Evolutionary conservation across 169 alveolate species (phyloP), one percentile per base, ranked within the genome.

Genomic region (Theileria annulata): DNA sequence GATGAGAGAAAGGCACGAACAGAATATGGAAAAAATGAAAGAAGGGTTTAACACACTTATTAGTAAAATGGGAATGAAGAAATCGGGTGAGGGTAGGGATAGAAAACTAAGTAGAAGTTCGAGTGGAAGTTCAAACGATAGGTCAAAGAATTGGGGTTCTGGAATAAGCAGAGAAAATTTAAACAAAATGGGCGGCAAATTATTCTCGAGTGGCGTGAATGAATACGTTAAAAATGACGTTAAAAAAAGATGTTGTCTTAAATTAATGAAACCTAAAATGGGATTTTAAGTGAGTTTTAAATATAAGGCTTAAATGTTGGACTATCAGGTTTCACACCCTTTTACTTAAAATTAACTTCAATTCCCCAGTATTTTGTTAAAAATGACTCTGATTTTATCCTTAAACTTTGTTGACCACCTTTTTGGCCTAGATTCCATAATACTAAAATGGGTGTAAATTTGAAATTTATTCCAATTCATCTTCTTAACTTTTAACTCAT

Each of bases 1-100:
- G 67, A 58, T 58, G 27, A 23, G 31, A 47, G 71, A 62, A 37
- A 62, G 3, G 71, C 71, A 62, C 19, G 31, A 62, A 15, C n/a
- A 25, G 33, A 62, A 62, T 21, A 62, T 62, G 71, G 71, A 62
- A 37, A 21, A n/a, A 19, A 15, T 62, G 49, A 15, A 37, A 62
- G 3, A 19, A 37, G 51, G 37, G 21, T 0, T 62, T 3, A 10
- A 62, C 8, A 58, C 35, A 58, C 17, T 58, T 9, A 23, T 58
- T 0, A 8, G 15, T 58, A 58, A 58, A 58, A 58, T 58, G 4
- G 8, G 27, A 58, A 58, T 10, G n/a, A 58, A 58, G 71, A 62
- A 62, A 56, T 13, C 9, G 71, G 71, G 1, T 6, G 27, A n/a
- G 8, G 0, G 2, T 4, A n/a, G 17, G 67, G 67, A 10, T 5